Evolutionary conservation across 805 yeast genomes (phyloP).

Genomic region (Nakazawaea holstii): DNA sequence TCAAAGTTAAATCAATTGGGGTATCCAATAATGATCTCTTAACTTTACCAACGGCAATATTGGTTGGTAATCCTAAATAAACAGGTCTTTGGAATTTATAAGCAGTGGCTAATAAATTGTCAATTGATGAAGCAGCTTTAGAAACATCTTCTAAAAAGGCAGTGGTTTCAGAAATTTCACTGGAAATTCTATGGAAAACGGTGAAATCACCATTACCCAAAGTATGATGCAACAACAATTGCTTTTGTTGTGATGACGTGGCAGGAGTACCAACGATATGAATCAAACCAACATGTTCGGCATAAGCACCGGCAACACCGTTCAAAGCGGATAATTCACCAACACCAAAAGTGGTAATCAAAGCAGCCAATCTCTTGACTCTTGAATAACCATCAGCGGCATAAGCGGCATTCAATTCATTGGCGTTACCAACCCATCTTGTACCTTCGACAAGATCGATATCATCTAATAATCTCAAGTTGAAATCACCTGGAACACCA

Average conservation of each 20-base stretch:
- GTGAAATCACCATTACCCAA: slow-evolving; percentile 80
- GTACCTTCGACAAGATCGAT: slow-evolving; percentile 69
- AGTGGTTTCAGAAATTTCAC: slow-evolving; percentile 62
- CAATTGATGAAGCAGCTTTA: slow-evolving; percentile 67
- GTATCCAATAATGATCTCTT: slow-evolving; percentile 51
- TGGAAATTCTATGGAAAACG: slow-evolving; percentile 75
- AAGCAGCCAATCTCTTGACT: slow-evolving; percentile 67
- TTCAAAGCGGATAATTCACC: slow-evolving; percentile 83
- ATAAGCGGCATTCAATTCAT: slow-evolving; percentile 84
- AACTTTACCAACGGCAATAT: slow-evolving; percentile 63
- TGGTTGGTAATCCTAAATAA: slow-evolving; percentile 78
- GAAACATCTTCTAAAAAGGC: slow-evolving; percentile 57
- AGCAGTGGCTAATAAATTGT: slow-evolving; percentile 69
- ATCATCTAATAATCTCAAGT: slow-evolving; percentile 64
- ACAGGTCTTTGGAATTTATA: slow-evolving; percentile 73
- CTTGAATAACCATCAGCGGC: slow-evolving; percentile 89
- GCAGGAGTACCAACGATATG: slow-evolving; percentile 89
- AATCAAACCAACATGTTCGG: slow-evolving; percentile 82
- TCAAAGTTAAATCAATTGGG: slow-evolving; percentile 58
- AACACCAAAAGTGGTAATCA: slow-evolving; percentile 86
- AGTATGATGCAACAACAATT: slow-evolving; percentile 74
- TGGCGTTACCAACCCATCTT: slow-evolving; percentile 89
- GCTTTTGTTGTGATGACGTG: slow-evolving; percentile 63
- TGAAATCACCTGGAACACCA: slow-evolving; percentile 83
- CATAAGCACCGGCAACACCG: slow-evolving; percentile 85